Conservation (phyloP, 2,329 filamentous ascomycete species). For the Hawksworthiomyces lignivorus region DNA sequence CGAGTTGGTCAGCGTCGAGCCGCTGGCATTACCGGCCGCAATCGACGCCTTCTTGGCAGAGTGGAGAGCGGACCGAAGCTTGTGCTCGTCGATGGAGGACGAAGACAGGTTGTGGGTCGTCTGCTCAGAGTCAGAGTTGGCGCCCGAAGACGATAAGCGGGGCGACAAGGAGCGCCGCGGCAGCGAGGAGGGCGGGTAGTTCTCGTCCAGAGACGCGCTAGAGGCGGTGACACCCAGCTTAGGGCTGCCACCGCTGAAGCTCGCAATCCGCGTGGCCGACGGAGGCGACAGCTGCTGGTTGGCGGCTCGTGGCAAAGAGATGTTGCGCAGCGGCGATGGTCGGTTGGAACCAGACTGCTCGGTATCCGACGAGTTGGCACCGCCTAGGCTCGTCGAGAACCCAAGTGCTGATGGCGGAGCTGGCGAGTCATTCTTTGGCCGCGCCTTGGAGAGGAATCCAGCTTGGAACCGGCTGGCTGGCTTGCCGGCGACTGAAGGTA, state of each 20-base stretch:
- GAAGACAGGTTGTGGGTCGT: conserved; percentile 15
- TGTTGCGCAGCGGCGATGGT: conserved; percentile 38
- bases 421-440: conserved; percentile 15
- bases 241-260: conserved; percentile 18
- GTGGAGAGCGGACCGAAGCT: conserved; percentile 48
- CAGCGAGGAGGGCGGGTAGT: conserved; percentile 34
- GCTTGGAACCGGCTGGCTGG: conserved; percentile 78
- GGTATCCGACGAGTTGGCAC: conserved; percentile 39
- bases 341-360: conserved; percentile 30
- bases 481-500: conserved; percentile 14
- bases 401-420: no score
- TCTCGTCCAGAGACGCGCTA: conserved; percentile 37
- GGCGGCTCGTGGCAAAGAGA: conserved; percentile 40
- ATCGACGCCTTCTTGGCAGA: conserved; percentile 36
- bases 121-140: conserved; percentile 15
- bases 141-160: conserved; percentile 19
- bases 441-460: conserved; percentile 66
- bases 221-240: conserved; percentile 11
- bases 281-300: conserved; percentile 42
- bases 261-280: conserved; percentile 23
- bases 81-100: conserved; percentile 44
- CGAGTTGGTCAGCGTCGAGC: conserved; percentile 26
- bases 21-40: conserved; percentile 37
- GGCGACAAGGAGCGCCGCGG: conserved; percentile 7
- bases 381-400: no score